phyloP scores from a whole-genome alignment of 140 eudicot genomes.

The Ambrosia hybrid region DNA sequence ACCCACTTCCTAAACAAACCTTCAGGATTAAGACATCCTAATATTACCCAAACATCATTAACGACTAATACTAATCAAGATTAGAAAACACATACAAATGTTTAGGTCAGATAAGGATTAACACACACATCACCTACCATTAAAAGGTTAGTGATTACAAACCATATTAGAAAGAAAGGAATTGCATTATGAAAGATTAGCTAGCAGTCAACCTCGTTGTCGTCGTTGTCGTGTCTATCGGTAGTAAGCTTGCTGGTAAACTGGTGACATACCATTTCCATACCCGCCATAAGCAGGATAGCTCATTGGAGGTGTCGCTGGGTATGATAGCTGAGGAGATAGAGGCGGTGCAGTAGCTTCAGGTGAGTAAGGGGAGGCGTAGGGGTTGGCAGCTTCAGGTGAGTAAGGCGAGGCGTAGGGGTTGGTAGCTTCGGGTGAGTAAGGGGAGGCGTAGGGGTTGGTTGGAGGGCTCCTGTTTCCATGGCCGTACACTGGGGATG shows the following conservation, averaged over 20 bases:
- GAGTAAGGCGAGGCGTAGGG: constrained; percentile 32
- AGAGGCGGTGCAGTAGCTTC: constrained; percentile 61
- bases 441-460: constrained; percentile 39
- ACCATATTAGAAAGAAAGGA: constrained; percentile 48
- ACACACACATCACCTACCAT: constrained; percentile 91
- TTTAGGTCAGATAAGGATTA: constrained; percentile 47
- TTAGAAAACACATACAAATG: constrained; percentile 69
- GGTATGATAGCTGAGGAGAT: constrained; percentile 60
- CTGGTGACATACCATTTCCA: constrained; percentile 59
- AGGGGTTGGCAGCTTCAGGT: constrained; percentile 22
- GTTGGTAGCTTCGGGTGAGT: constrained; percentile 72
- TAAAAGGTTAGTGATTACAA: constrained; percentile 90
- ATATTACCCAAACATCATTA: constrained; percentile 14
- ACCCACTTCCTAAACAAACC: constrained; percentile 19
- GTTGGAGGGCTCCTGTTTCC: constrained; percentile 81
- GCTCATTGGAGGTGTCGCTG: constrained; percentile 73
- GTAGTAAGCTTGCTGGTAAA: constrained; percentile 90
- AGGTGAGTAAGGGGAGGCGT: constrained; percentile 63
- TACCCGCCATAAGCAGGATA: constrained; percentile 74
- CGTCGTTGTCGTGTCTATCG: constrained; percentile 48
- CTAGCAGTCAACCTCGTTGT: constrained; percentile 42
- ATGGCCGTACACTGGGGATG: constrained; percentile 56
- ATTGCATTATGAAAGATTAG: constrained; percentile 40
- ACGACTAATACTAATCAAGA: constrained; percentile 54
- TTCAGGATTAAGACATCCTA: neutral